phyloP scores from a whole-genome alignment of 2,329 filamentous ascomycete genomes.

The Pseudogymnoascus sp. region DNA sequence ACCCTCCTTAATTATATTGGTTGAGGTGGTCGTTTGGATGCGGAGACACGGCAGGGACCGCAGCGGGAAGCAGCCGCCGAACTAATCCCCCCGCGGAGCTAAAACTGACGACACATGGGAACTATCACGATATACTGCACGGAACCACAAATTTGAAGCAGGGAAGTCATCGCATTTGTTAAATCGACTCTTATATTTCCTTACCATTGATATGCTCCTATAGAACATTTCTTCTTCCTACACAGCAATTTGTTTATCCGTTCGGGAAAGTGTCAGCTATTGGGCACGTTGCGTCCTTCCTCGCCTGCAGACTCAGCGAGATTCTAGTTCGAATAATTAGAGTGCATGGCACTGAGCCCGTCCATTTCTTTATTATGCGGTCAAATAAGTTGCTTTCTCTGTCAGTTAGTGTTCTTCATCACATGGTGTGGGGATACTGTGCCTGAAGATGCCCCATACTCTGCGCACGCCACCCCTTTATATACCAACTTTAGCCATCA shows the following conservation, averaged over 20 bases:
- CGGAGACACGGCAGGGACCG: background rate
- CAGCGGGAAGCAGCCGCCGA: background rate
- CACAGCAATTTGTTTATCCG: background rate
- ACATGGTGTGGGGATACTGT: background rate
- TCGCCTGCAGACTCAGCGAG: background rate
- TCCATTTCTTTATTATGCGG: background rate
- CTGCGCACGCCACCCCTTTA: background rate
- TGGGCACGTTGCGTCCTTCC: too few species aligned
- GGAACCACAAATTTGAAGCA: background rate
- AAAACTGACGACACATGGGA: background rate
- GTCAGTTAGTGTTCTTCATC: background rate
- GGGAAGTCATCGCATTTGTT: background rate
- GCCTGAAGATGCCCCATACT: background rate
- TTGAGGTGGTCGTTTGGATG: background rate
- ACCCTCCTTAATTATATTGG: background rate
- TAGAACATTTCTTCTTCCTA: background rate
- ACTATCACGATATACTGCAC: background rate
- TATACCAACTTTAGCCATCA: background rate
- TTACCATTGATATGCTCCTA: background rate
- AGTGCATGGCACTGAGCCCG: background rate
- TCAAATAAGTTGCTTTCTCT: background rate
- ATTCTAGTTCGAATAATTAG: background rate
- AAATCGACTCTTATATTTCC: background rate
- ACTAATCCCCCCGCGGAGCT: background rate
- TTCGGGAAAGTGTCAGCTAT: background rate